Evolutionary conservation across 208 protist species (phyloP).

Genomic region (Trypanosoma cruzi): DNA sequence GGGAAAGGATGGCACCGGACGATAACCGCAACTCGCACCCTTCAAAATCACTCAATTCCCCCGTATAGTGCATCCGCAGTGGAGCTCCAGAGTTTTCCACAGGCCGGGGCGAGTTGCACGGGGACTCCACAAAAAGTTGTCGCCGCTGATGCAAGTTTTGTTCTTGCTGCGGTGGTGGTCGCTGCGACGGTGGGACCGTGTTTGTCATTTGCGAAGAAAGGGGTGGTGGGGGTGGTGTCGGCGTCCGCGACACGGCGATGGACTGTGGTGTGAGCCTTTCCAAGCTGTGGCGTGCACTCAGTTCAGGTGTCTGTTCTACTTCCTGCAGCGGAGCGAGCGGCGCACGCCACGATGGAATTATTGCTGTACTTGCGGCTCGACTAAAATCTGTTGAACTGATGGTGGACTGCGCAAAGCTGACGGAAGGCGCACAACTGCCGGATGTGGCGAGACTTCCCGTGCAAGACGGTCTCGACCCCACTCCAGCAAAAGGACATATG

Average conservation of each 20-base stretch:
- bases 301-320: conserved; percentile 1
- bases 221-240: conserved; percentile 9
- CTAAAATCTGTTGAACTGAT: conserved; percentile 4
- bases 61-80: conserved; percentile 1
- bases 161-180: neutral
- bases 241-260: conserved; percentile 15
- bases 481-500: neutral
- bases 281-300: neutral
- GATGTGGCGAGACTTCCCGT: conserved; percentile 1
- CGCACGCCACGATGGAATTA: neutral
- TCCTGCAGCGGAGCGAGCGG: neutral
- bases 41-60: conserved; percentile 3
- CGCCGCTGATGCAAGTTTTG: neutral
- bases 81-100: neutral
- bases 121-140: neutral
- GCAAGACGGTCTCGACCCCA: neutral
- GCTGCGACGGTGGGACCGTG: neutral
- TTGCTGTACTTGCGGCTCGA: neutral
- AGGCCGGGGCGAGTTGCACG: neutral
- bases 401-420: neutral
- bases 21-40: neutral
- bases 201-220: neutral
- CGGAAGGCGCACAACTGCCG: neutral
- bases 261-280: conserved; percentile 5
- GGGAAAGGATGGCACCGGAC: neutral